Conservation (phyloP, 768 basidiomycete species). For the Podaxis sp. region DNA sequence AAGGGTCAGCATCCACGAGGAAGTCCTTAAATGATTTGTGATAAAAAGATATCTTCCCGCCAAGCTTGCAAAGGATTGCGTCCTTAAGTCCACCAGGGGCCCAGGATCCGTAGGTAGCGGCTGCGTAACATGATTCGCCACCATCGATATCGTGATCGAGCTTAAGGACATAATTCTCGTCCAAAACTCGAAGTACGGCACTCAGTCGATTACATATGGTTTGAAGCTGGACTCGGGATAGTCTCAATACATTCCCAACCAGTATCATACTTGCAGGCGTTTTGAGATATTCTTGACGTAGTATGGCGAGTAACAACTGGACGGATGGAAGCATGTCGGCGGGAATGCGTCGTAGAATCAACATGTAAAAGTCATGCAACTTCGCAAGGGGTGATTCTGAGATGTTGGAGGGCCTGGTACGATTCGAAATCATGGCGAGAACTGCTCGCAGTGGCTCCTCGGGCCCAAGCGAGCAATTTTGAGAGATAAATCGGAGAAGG, state of each 20-base stretch:
- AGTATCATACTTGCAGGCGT: not conserved
- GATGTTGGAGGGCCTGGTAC: not conserved
- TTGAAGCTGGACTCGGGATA: not conserved
- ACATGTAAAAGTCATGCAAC: not conserved
- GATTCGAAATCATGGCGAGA: not conserved
- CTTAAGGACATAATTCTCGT: too few species aligned
- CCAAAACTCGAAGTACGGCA: not conserved
- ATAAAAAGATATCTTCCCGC: not conserved
- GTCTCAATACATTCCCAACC: not conserved
- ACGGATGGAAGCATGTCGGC: not conserved
- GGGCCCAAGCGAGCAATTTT: not conserved
- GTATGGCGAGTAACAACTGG: not conserved
- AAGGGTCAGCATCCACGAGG: not conserved
- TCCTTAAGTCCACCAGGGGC: not conserved
- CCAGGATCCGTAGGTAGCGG: not conserved
- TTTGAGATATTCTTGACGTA: not conserved
- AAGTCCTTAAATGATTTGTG: not conserved
- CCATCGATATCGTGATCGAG: not conserved
- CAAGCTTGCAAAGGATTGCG: not conserved
- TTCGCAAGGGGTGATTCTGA: not conserved
- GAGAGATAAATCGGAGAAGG: conserved; percentile 24
- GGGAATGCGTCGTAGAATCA: not conserved
- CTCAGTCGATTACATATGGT: not conserved
- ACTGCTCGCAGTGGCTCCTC: not conserved
- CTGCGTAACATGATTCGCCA: not conserved